phyloP scores from a whole-genome alignment of 306 rosid genomes.

The Vigna reflexopilosa region DNA sequence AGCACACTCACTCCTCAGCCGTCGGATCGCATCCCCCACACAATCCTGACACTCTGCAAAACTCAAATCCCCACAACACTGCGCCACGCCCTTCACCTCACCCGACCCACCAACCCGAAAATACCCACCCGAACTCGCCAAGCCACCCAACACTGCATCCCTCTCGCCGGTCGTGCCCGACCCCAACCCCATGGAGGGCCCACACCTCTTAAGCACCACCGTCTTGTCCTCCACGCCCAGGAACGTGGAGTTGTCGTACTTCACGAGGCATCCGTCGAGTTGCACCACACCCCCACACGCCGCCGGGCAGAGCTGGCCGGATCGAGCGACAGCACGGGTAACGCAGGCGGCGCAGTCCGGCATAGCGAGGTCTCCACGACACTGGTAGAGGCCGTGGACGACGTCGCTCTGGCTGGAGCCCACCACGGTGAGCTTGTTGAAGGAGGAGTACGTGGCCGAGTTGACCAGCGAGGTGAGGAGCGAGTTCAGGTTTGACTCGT shows the following conservation, averaged over 20 bases:
- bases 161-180: constrained; percentile 58
- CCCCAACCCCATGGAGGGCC: constrained; percentile 50
- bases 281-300: constrained; percentile 79
- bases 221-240: constrained; percentile 83
- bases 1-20: constrained; percentile 72
- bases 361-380: constrained; percentile 93
- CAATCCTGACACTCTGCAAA: constrained; percentile 74
- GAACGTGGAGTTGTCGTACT: constrained; percentile 76
- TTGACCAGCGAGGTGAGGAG: constrained; percentile 82
- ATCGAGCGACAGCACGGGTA: constrained; percentile 55
- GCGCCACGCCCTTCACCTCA: constrained; percentile 67
- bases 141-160: constrained; percentile 63
- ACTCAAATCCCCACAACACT: constrained; percentile 79
- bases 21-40: constrained; percentile 63
- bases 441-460: constrained; percentile 90
- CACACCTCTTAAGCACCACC: constrained; percentile 79
- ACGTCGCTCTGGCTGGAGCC: constrained; percentile 59
- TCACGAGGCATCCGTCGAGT: constrained; percentile 82
- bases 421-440: constrained; percentile 79
- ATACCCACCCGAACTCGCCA: constrained; percentile 59
- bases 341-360: constrained; percentile 84
- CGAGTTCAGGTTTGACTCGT: constrained; percentile 83
- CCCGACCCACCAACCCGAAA: constrained; percentile 80
- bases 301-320: constrained; percentile 57
- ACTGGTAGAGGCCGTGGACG: constrained; percentile 81